Conservation (phyloP, 164 flowering plant genomes). For the Liquidambar formosana region DNA sequence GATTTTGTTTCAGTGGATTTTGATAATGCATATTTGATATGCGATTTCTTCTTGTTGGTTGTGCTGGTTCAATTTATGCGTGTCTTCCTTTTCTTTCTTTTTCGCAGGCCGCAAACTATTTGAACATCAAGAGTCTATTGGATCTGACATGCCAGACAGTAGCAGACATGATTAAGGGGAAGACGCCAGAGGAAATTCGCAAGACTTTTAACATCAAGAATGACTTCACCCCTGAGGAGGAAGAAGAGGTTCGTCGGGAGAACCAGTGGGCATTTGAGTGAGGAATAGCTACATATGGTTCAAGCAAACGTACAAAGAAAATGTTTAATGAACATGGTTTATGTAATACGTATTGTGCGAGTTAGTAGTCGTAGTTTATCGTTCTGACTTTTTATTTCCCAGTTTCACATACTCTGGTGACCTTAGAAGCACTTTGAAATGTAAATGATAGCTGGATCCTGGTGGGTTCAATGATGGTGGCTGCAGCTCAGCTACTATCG, state of each 20-base stretch:
- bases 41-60: too few relatives aligned
- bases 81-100: not conserved
- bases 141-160: conserved; percentile 50
- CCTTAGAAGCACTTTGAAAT: not conserved
- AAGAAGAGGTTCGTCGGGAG: too few relatives aligned
- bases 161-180: conserved; percentile 56
- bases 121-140: conserved; percentile 42
- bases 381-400: too few relatives aligned
- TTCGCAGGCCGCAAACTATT: conserved; percentile 49
- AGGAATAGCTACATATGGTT: not conserved
- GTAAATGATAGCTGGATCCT: conserved; percentile 11
- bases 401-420: not conserved
- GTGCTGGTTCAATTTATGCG: too few relatives aligned
- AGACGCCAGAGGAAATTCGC: too few relatives aligned
- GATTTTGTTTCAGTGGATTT: too few relatives aligned
- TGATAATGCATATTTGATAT: too few relatives aligned
- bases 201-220: conserved; percentile 41
- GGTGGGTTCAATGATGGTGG: not conserved
- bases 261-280: conserved; percentile 51
- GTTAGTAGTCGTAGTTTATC: not conserved
- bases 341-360: not conserved
- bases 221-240: conserved; percentile 43
- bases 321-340: too few relatives aligned
- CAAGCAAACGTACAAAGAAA: not conserved
- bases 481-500: too few relatives aligned